Base-by-base conservation (phyloP, 2,329 filamentous ascomycete genomes). In the Penicillium sp. region DNA sequence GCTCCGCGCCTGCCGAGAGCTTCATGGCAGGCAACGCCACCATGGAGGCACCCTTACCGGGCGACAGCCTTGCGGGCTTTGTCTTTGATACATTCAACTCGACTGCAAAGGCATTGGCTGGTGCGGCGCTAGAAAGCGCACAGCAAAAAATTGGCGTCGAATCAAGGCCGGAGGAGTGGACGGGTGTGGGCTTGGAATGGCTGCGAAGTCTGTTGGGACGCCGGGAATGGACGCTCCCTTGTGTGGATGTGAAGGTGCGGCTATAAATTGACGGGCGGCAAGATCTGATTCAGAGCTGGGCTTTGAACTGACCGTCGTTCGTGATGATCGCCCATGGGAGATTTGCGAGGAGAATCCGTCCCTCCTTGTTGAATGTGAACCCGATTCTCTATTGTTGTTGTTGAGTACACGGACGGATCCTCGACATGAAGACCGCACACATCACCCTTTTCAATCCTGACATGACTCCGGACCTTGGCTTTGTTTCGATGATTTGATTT, bases 181-280 rank as follows among this genome's bases (percentile, higher is more conserved):
- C 91, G 0, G 89, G 91, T 0, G 82, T 93, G 53, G 92, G 91
- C 0, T 83, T 94, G 60, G 93, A 96, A 77, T 97, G 93, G 93
- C 79, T 97, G 62, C 86, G 93, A 69, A 93, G 88, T 72, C 78
- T 96, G 55, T 78, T 97, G 55, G 93, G 93, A 4, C 87, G 88
- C 77, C 88, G 91, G 71, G 93, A 97, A 77, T 96, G 94, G 91
- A 87, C 91, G 70, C 86, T 99, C 66, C 92, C 94, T 60, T 97
- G 93, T 76, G 85, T 99, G 78, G 93, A 97, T 77, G 86, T 98
- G 33, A 89, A 93, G 70, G 88, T 98, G 57, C 84, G 91, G 65
- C 80, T 97, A 66, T 95, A 72, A 82, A 10, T 26, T n/a, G 33
- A 30, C 24, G 12, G 15, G 24, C 8, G 19, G 19, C 58, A 53